Evolutionary conservation across 148 eudicot species (phyloP).

Genomic region (Camellia granthamiana): DNA sequence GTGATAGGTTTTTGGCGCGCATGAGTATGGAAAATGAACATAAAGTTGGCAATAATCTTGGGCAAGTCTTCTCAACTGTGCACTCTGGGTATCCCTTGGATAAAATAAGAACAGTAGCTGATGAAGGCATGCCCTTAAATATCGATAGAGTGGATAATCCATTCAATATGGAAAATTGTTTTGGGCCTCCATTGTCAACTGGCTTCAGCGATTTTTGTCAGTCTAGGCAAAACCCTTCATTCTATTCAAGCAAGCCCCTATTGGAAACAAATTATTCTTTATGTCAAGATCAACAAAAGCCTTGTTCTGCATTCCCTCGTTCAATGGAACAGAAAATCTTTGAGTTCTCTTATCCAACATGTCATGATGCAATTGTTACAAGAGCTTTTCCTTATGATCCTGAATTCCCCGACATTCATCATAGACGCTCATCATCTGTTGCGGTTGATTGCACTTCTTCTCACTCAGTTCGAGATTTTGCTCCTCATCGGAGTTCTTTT

Average conservation of each 20-base stretch:
- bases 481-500: conserved; percentile 11
- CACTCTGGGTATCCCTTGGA: background rate
- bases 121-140: conserved; percentile 3
- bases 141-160: background rate
- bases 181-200: conserved; percentile 5
- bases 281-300: conserved; percentile 10
- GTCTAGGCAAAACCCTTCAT: background rate
- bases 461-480: conserved; percentile 5
- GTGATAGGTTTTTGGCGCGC: conserved; percentile 8
- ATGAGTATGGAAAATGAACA: conserved; percentile 16
- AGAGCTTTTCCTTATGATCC: conserved; percentile 28
- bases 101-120: background rate
- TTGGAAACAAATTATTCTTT: conserved; percentile 11
- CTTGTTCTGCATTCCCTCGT: conserved; percentile 5
- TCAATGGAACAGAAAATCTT: conserved; percentile 6
- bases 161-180: conserved; percentile 3
- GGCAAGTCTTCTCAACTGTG: conserved; percentile 1
- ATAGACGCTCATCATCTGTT: conserved; percentile 3
- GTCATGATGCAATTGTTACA: conserved; percentile 22
- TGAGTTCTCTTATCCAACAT: conserved; percentile 15
- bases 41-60: background rate
- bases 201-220: conserved; percentile 12
- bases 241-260: conserved; percentile 4
- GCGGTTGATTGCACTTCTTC: background rate
- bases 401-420: conserved; percentile 10